Evolutionary conservation across 306 rosid genomes (phyloP).

Genomic region (Malus sieversii): DNA sequence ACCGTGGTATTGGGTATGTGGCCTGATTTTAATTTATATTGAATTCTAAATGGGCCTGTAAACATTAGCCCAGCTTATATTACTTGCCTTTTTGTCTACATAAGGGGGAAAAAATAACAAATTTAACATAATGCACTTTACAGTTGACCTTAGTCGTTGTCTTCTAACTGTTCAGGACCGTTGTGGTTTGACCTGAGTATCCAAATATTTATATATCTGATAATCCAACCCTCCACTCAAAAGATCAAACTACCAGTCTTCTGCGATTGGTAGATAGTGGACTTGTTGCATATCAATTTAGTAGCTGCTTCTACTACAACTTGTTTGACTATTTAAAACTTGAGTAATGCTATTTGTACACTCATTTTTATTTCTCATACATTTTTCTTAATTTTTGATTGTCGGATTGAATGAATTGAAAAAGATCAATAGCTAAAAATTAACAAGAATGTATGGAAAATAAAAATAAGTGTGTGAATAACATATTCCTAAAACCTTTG

Average conservation of each 20-base stretch:
- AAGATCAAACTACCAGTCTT: slow-evolving; percentile 33
- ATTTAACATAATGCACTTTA: no score
- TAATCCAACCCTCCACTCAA: background rate
- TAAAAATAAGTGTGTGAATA: no score
- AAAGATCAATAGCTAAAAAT: no score
- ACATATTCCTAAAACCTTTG: no score
- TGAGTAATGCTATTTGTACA: no score
- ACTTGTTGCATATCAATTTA: background rate
- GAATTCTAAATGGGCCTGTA: background rate
- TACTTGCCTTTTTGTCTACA: no score
- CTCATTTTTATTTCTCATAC: no score
- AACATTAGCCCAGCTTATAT: background rate
- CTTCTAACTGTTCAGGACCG: background rate
- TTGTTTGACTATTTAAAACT: background rate
- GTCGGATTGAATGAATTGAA: no score
- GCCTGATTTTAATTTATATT: background rate
- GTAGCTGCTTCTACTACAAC: background rate
- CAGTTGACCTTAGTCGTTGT: no score
- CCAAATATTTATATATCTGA: background rate
- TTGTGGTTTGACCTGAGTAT: background rate
- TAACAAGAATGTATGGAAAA: no score
- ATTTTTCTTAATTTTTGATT: no score
- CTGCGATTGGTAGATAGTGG: slow-evolving; percentile 27
- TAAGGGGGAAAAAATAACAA: no score
- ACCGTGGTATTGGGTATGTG: background rate